These are phyloP conservation scores for Apiospora aurea DNA, from an alignment of 2,329 filamentous ascomycete genomes.

Conservation along the genomic window DNA sequence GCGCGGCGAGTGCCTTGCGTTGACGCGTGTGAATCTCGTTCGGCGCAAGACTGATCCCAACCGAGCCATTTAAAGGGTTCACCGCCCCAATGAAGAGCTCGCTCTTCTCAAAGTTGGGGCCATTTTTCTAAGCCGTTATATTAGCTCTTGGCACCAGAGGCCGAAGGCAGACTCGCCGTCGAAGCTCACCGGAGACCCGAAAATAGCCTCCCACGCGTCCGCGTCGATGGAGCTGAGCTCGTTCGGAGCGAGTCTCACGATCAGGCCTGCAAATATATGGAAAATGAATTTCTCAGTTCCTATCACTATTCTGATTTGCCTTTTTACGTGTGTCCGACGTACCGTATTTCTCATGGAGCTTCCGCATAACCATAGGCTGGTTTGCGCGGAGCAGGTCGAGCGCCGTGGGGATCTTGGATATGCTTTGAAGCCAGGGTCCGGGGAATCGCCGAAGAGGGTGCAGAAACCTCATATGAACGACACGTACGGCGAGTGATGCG, in stretches of 20 bases:
- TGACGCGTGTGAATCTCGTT: background rate
- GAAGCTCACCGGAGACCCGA: slow-evolving; percentile 42
- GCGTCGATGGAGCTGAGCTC: slow-evolving; percentile 50
- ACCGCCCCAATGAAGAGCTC: slow-evolving; percentile 46
- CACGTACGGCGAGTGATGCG: background rate
- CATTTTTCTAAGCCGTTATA: slow-evolving; percentile 31
- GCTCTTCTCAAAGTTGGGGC: slow-evolving; percentile 41
- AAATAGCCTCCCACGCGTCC: slow-evolving; percentile 49
- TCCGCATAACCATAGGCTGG: slow-evolving; percentile 35
- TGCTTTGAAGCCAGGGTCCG: slow-evolving; percentile 38
- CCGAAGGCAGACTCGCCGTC: slow-evolving; percentile 35
- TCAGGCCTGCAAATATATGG: slow-evolving; percentile 36
- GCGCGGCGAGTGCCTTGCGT: background rate
- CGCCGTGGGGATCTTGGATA: slow-evolving; percentile 33
- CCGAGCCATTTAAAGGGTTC: background rate
- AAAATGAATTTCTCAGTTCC: background rate
- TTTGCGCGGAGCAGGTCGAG: slow-evolving; percentile 35
- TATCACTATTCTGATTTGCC: too few relatives aligned
- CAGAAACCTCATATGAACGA: background rate
- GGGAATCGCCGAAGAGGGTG: slow-evolving; percentile 31
- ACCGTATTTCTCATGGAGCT: slow-evolving; percentile 48
- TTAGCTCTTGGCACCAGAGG: background rate
- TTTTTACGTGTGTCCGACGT: slow-evolving; percentile 20
- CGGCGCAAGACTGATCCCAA: background rate
- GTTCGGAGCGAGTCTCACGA: slow-evolving; percentile 50